Conservation (phyloP, 2,329 filamentous ascomycete genomes). For the Fusarium sp. region DNA sequence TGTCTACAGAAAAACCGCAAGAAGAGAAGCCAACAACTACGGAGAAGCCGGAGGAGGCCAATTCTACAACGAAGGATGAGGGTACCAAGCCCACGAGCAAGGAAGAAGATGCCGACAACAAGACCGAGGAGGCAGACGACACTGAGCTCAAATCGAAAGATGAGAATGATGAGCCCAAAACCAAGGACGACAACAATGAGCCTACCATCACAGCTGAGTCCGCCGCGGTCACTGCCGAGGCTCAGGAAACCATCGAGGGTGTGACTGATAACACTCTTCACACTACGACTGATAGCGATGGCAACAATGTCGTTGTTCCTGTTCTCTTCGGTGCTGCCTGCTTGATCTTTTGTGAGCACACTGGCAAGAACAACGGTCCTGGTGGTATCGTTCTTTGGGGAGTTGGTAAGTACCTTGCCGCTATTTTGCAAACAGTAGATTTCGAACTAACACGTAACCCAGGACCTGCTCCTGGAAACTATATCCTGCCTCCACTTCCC, state of each 20-base stretch:
- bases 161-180: background rate
- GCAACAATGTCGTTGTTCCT: slow-evolving; percentile 6
- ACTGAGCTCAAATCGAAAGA: background rate
- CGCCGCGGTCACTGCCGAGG: slow-evolving; percentile 3
- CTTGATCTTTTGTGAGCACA: slow-evolving; percentile 16
- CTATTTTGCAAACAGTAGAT: no score
- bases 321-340: slow-evolving; percentile 5
- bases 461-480: slow-evolving; percentile 13
- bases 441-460: background rate
- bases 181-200: background rate
- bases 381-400: slow-evolving; percentile 16
- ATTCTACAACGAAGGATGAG: background rate
- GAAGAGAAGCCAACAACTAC: background rate
- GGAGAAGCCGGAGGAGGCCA: background rate
- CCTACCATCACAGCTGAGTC: slow-evolving; percentile 4
- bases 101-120: background rate
- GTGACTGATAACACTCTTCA: slow-evolving; percentile 10
- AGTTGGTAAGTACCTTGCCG: background rate
- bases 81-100: background rate
- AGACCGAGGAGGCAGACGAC: no score
- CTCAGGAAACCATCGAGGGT: slow-evolving; percentile 1
- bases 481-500: slow-evolving; percentile 9
- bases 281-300: slow-evolving; percentile 7
- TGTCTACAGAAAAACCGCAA: background rate
- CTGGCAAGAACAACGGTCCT: slow-evolving; percentile 6